Percentiles rank a stretch among this genome's conserved stretches.
Evolutionary conservation across 345 rosid species (phyloP).

Genomic region (Salix arbutifolia): DNA sequence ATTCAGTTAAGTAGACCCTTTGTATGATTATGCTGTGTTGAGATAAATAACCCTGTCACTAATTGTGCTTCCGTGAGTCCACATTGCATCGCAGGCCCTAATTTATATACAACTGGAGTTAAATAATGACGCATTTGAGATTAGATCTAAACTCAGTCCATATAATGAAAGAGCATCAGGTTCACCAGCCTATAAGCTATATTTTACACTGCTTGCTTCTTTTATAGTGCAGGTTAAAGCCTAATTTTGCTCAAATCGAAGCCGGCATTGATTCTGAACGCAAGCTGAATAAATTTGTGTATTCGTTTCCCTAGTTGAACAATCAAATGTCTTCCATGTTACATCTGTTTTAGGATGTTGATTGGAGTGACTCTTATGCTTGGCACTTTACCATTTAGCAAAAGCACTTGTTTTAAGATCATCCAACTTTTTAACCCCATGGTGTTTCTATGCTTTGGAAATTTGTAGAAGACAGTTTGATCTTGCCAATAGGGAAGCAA

Average conservation of each 20-base stretch:
- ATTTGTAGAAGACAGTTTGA: constrained; percentile 77
- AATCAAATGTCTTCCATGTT: not conserved
- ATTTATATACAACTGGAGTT: not conserved
- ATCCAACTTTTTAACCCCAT: not conserved
- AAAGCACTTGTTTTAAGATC: not conserved
- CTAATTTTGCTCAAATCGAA: not conserved
- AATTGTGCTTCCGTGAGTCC: not conserved
- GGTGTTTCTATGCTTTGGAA: not conserved
- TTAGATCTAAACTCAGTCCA: not conserved
- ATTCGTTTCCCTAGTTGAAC: not conserved
- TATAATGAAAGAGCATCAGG: not conserved
- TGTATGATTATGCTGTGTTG: not conserved
- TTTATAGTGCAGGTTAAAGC: not conserved
- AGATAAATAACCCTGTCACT: not conserved
- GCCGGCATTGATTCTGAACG: not conserved
- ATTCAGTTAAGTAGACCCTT: not conserved
- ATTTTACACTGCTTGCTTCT: not conserved
- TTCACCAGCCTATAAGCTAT: not conserved
- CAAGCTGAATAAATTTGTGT: not conserved
- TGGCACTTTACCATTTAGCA: not conserved
- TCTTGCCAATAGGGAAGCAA: constrained; percentile 82
- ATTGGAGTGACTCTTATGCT: not conserved
- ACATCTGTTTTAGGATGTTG: not conserved
- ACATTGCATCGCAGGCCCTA: not conserved
- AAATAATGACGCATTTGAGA: not conserved